Percentiles rank a stretch among this genome's conserved stretches.
phyloP scores from a whole-genome alignment of 164 flowering plant genomes.

The Umbilicus rupestris region DNA sequence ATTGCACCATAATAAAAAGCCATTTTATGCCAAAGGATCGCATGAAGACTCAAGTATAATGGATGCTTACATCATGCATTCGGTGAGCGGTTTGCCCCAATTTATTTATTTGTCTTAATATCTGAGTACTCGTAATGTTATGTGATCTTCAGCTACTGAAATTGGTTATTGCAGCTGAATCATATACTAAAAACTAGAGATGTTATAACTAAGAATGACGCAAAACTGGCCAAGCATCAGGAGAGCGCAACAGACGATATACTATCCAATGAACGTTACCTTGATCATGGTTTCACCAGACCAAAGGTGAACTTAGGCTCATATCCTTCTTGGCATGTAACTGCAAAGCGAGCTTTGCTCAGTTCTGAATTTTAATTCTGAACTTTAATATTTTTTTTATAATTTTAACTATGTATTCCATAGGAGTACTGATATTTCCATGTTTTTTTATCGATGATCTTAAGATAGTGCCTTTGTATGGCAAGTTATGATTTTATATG shows the following conservation, averaged over 20 bases:
- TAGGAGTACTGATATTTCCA: not conserved
- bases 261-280: slow-evolving; percentile 31
- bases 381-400: not conserved
- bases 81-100: slow-evolving; percentile 34
- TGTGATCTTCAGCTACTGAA: not conserved
- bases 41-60: slow-evolving; percentile 67
- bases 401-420: not conserved
- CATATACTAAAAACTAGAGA: slow-evolving; percentile 71
- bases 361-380: not conserved
- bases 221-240: slow-evolving; percentile 47
- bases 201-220: slow-evolving; percentile 58
- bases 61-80: slow-evolving; percentile 87
- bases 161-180: slow-evolving; percentile 53
- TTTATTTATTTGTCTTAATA: slow-evolving; percentile 7
- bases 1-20: slow-evolving; percentile 74
- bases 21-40: slow-evolving; percentile 69
- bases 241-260: slow-evolving; percentile 28
- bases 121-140: not conserved
- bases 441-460: too few species aligned
- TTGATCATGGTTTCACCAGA: slow-evolving; percentile 89
- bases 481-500: not conserved
- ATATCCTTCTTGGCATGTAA: not conserved
- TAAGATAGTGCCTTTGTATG: not conserved
- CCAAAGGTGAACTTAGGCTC: slow-evolving; percentile 57
- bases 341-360: not conserved